phyloP scores from a whole-genome alignment of 2,329 filamentous ascomycete species.

The Aspergillus sp. region DNA sequence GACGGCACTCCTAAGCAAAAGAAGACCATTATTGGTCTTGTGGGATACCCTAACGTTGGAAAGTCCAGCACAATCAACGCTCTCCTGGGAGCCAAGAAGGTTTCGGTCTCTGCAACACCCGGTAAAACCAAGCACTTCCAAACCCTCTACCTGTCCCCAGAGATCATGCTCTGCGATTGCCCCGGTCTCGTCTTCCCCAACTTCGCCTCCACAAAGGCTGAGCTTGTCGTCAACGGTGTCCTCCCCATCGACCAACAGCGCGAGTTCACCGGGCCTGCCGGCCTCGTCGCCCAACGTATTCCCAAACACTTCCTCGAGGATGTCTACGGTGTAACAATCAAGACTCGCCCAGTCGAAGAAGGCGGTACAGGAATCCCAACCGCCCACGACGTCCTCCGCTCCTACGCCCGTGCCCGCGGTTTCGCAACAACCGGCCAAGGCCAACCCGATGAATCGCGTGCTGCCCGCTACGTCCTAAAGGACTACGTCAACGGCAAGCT shows the following conservation, averaged over 20 bases:
- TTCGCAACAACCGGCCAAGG: conserved; percentile 88
- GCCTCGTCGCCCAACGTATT: conserved; percentile 79
- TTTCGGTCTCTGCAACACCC: conserved; percentile 93
- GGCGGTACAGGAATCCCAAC: conserved; percentile 87
- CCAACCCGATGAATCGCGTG: conserved; percentile 89
- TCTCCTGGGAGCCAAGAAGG: conserved; percentile 96
- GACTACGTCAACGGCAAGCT: conserved; percentile 98
- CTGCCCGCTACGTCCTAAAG: conserved; percentile 85
- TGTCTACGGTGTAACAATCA: conserved; percentile 88
- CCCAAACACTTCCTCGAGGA: conserved; percentile 88
- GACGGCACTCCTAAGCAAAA: conserved; percentile 45
- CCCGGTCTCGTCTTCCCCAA: conserved; percentile 98
- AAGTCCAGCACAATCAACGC: conserved; percentile 99
- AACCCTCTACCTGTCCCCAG: conserved; percentile 88
- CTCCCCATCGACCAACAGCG: conserved; percentile 94
- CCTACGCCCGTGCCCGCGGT: conserved; percentile 85
- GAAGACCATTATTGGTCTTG: conserved; percentile 87
- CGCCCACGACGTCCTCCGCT: conserved; percentile 76
- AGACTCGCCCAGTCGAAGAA: conserved; percentile 78
- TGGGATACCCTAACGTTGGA: conserved; percentile 97
- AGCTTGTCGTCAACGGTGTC: conserved; percentile 92
- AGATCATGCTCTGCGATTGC: conserved; percentile 93
- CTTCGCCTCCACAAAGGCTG: conserved; percentile 93
- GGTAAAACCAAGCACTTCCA: conserved; percentile 99
- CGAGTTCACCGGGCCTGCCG: conserved; percentile 84